Evolutionary conservation across 495 filamentous ascomycete species (phyloP).

Genomic region (Halenospora varia): DNA sequence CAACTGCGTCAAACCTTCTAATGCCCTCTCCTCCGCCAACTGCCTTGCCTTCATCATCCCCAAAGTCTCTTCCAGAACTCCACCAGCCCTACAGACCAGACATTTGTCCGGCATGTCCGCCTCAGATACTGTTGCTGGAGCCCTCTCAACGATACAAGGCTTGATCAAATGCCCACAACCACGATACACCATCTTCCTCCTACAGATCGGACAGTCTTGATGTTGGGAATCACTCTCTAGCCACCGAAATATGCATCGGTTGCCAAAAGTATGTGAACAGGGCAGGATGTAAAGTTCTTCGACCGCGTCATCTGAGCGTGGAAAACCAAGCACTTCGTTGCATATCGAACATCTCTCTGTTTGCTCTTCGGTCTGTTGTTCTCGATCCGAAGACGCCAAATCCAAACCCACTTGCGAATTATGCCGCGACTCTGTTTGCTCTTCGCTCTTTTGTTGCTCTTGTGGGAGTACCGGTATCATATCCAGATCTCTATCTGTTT

Average conservation of each 20-base stretch:
- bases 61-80: slow-evolving; percentile 1
- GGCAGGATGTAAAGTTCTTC: slow-evolving; percentile 16
- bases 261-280: slow-evolving; percentile 22
- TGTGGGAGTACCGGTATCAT: too few species aligned
- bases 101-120: slow-evolving; percentile 21
- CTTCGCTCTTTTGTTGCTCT: too few species aligned
- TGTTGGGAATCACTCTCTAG: slow-evolving; percentile 14
- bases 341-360: too few species aligned
- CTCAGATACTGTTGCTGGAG: neutral
- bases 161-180: slow-evolving; percentile 19
- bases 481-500: too few species aligned
- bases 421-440: too few species aligned
- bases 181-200: slow-evolving; percentile 21
- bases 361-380: too few species aligned
- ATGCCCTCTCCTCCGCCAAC: slow-evolving; percentile 19
- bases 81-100: slow-evolving; percentile 7
- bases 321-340: too few species aligned
- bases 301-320: too few species aligned
- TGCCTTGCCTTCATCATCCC: slow-evolving; percentile 1
- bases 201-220: slow-evolving; percentile 22
- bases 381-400: too few species aligned
- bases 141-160: neutral
- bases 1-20: slow-evolving; percentile 28
- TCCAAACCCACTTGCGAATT: too few species aligned
- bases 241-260: slow-evolving; percentile 20